These are phyloP conservation scores for Syzygium aqueum DNA, from an alignment of 345 rosid genomes.

Conservation along the genomic window DNA sequence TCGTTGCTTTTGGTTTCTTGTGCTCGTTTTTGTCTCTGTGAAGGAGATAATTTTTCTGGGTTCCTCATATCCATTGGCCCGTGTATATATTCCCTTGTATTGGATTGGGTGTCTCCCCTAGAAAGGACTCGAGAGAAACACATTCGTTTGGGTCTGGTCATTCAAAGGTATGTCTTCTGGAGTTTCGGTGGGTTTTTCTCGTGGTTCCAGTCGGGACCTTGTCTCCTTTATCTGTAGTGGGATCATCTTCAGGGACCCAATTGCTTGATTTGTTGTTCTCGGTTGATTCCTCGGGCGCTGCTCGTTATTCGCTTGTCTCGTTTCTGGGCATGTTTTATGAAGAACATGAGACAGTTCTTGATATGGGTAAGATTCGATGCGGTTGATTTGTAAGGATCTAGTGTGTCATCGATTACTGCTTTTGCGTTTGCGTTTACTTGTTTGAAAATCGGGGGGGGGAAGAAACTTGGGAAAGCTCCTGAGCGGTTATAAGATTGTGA, in stretches of 20 bases:
- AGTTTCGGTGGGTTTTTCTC: not conserved
- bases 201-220: not conserved
- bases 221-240: not conserved
- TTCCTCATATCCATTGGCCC: not conserved
- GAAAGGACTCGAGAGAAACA: conserved; percentile 4
- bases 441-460: not conserved
- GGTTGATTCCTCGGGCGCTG: not conserved
- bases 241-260: not conserved
- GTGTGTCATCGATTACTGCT: not conserved
- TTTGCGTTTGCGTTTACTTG: not conserved
- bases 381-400: not conserved
- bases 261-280: conserved; percentile 6
- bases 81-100: not conserved
- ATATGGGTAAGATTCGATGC: not conserved
- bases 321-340: not conserved
- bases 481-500: not conserved
- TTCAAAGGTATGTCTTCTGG: conserved; percentile 3
- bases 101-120: not conserved
- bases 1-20: not conserved
- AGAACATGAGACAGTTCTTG: not conserved
- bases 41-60: not conserved
- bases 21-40: not conserved
- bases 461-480: not conserved
- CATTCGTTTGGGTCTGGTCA: not conserved
- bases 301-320: not conserved